These are phyloP conservation scores for Fusarium chlamydosporum DNA, from an alignment of 2,329 filamentous ascomycete species.

Conservation along the genomic window DNA sequence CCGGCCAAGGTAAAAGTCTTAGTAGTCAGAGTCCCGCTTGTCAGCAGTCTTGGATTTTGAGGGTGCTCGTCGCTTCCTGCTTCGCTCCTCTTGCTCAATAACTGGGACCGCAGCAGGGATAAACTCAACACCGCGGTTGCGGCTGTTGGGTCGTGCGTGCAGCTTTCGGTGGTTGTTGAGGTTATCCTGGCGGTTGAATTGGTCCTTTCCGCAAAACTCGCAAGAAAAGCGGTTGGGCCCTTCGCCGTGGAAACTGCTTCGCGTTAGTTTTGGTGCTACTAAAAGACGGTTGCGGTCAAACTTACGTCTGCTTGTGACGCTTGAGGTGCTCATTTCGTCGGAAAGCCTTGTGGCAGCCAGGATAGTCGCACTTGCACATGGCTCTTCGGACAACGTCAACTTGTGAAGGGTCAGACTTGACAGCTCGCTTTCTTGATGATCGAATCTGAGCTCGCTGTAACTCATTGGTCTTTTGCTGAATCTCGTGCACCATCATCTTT, in stretches of 20 bases:
- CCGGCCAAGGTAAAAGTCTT: conserved; percentile 32
- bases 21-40: conserved; percentile 53
- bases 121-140: conserved; percentile 59
- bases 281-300: conserved; percentile 20
- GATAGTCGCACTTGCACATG: conserved; percentile 63
- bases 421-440: conserved; percentile 51
- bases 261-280: conserved; percentile 5
- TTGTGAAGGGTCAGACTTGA: conserved; percentile 50
- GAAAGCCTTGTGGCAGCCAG: conserved; percentile 64
- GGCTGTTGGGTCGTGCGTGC: conserved; percentile 57
- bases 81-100: conserved; percentile 59
- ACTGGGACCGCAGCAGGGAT: conserved; percentile 58
- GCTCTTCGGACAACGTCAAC: conserved; percentile 58
- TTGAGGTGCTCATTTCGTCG: conserved; percentile 70
- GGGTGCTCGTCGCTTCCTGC: conserved; percentile 58
- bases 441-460: conserved; percentile 61
- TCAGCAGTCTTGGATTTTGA: conserved; percentile 56
- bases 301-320: conserved; percentile 67
- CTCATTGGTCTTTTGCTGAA: conserved; percentile 61
- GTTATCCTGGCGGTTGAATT: conserved; percentile 60
- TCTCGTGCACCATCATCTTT: conserved; percentile 59
- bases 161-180: conserved; percentile 61
- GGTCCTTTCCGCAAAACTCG: conserved; percentile 60
- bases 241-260: conserved; percentile 55
- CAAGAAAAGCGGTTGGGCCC: conserved; percentile 59